Percentiles rank a stretch among this genome's conserved stretches.
Conservation (phyloP, 768 basidiomycete genomes). For the Hebeloma cylindrosporum region DNA sequence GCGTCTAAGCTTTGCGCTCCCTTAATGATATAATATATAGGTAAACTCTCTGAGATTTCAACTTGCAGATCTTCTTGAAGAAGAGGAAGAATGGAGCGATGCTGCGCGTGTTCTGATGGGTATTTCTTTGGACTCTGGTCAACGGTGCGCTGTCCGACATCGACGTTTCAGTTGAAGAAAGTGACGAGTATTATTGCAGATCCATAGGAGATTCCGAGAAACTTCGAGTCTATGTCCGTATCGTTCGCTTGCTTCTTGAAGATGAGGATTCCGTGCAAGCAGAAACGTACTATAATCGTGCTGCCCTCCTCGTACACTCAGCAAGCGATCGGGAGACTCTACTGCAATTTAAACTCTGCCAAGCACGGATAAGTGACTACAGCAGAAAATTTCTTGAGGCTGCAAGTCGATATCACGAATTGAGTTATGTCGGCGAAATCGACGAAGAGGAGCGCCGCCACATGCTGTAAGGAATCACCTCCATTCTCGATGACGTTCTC, state of each 20-base stretch:
- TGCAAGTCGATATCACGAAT: conserved; percentile 89
- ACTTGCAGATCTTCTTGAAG: conserved; percentile 86
- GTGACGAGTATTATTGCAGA: conserved; percentile 7
- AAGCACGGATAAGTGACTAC: conserved; percentile 94
- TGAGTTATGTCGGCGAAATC: conserved; percentile 87
- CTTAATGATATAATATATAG: conserved; percentile 39
- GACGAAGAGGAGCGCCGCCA: conserved; percentile 91
- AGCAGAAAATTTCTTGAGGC: conserved; percentile 93
- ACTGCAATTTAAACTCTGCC: conserved; percentile 86
- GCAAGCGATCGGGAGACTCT: conserved; percentile 77
- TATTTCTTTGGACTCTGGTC: conserved; percentile 87
- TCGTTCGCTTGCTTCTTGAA: conserved; percentile 91
- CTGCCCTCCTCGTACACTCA: conserved; percentile 83
- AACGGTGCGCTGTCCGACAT: conserved; percentile 52
- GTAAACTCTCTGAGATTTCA: conserved; percentile 82
- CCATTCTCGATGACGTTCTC: neutral
- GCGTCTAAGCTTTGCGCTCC: neutral
- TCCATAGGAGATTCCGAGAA: conserved; percentile 77
- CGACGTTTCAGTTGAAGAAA: neutral
- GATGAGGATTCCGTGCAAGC: conserved; percentile 97
- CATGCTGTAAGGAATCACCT: conserved; percentile 71
- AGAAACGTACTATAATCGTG: conserved; percentile 97
- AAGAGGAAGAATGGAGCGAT: conserved; percentile 90
- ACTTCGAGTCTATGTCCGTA: conserved; percentile 87
- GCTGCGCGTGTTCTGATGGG: conserved; percentile 91